These are phyloP conservation scores for Fusarium musae DNA, from an alignment of 2,329 filamentous ascomycete genomes.

Conservation along the genomic window DNA sequence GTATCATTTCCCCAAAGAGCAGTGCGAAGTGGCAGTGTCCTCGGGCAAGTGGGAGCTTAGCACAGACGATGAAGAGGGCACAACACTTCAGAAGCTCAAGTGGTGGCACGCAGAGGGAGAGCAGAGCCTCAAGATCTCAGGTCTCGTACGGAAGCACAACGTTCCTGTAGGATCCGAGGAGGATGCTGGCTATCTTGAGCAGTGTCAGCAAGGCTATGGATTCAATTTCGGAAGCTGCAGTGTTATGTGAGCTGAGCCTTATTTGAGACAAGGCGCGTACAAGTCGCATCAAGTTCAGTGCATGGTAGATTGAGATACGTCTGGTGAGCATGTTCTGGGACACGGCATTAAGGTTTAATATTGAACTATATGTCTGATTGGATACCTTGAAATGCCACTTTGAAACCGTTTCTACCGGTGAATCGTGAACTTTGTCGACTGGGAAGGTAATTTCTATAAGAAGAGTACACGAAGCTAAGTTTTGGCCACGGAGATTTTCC, in stretches of 20 bases:
- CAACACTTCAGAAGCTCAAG: constrained; percentile 77
- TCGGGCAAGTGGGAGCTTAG: constrained; percentile 92
- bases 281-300: neutral
- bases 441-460: constrained; percentile 17
- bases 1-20: constrained; percentile 86
- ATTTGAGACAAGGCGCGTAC: neutral
- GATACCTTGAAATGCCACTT: neutral
- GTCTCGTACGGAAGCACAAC: constrained; percentile 74
- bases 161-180: constrained; percentile 69
- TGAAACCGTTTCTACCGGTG: neutral
- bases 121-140: constrained; percentile 81
- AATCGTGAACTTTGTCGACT: neutral
- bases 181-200: constrained; percentile 82
- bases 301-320: neutral
- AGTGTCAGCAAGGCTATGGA: constrained; percentile 64
- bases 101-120: constrained; percentile 96
- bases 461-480: neutral
- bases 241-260: constrained; percentile 59
- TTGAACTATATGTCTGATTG: neutral
- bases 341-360: constrained; percentile 13
- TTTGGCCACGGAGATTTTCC: neutral
- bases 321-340: neutral
- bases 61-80: constrained; percentile 75
- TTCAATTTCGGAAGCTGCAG: constrained; percentile 58
- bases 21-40: constrained; percentile 77